Base-by-base conservation (phyloP, 257 asterid genomes). In the Solanum chiquidenum region DNA sequence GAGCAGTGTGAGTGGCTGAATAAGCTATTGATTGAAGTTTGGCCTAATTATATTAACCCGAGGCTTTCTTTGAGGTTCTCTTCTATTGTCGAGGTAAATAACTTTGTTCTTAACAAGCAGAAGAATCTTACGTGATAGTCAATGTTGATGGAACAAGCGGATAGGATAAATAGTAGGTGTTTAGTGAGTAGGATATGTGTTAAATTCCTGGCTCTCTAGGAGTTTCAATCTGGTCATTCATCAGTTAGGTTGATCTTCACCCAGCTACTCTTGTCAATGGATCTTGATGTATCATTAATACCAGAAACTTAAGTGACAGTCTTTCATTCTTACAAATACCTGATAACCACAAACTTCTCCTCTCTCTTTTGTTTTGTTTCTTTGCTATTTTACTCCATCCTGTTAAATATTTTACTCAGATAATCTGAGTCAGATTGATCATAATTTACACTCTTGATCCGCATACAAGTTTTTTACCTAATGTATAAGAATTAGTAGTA, bases 1-100 rank as follows among this genome's bases (percentile, higher is more conserved):
- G 99, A 97, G 90, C 99, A 96, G 86, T 96, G 99, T 90, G 98
- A 97, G 92, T 97, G 99, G 99, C 93, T 97, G 90, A 96, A 97
- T 94, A 96, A 95, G 91, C 94, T 97, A 87, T 74, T 95, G 55
- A 86, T 90, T 44, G 98, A 96, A 89, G 87, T 94, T 88, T 97
- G 99, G 99, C 92, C 92, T 84, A 94, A 92, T 73, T 96, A 87
- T 89, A 87, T 97, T 73, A 92, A 91, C 89, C 98, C 95, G 37
- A 96, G 94, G 92, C 99, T 97, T 86, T 97, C 99, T 52, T 93
- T 90, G 85, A 93, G 95, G 87, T 95, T 97, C 91, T 93, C 97
- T 46, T 94, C 98, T 73, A 92, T 97, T 85, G 93, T 97, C 68
- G 98, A 96, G 99, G 99, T 95, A 91, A 91, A 88, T 75, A 86